Evolutionary conservation across 1,139 yeast species (phyloP).

Genomic region (Meyerozyma guilliermondii): DNA sequence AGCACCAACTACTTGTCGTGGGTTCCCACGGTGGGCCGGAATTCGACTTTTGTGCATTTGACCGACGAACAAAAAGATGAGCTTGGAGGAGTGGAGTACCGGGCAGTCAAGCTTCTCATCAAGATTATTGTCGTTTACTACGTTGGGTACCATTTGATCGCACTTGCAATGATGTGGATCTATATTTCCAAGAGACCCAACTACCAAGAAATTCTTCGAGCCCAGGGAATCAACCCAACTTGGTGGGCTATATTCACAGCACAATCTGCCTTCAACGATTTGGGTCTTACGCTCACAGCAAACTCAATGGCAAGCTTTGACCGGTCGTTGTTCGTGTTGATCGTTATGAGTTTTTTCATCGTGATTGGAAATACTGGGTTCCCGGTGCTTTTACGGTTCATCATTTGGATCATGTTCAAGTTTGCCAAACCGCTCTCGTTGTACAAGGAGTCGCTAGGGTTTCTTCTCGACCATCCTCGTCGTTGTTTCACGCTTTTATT

Average conservation of each 20-base stretch:
- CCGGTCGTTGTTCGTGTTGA: slow-evolving; percentile 56
- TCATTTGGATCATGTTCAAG: slow-evolving; percentile 76
- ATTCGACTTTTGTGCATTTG: slow-evolving; percentile 82
- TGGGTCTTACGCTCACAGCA: slow-evolving; percentile 77
- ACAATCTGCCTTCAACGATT: slow-evolving; percentile 73
- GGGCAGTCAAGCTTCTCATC: slow-evolving; percentile 76
- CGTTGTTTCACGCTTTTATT: slow-evolving; percentile 91
- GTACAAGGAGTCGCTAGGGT: slow-evolving; percentile 73
- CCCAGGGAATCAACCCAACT: slow-evolving; percentile 59
- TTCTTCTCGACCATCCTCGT: slow-evolving; percentile 90
- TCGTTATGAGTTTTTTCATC: slow-evolving; percentile 63
- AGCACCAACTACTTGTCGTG: slow-evolving; percentile 74
- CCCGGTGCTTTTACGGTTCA: slow-evolving; percentile 72
- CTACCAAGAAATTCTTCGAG: slow-evolving; percentile 40
- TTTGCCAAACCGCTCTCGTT: slow-evolving; percentile 61
- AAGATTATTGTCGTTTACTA: slow-evolving; percentile 64
- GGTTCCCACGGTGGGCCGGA: slow-evolving; percentile 92
- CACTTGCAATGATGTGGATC: slow-evolving; percentile 54
- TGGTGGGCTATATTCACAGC: slow-evolving; percentile 95
- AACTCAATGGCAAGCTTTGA: slow-evolving; percentile 70
- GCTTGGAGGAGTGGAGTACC: slow-evolving; percentile 93
- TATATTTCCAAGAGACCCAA: slow-evolving; percentile 50
- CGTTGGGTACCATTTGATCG: slow-evolving; percentile 67
- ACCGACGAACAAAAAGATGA: slow-evolving; percentile 86
- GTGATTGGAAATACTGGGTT: slow-evolving; percentile 93